Base-by-base conservation (phyloP, 1,284 basidiomycete species). In the Ustilago sp. region DNA sequence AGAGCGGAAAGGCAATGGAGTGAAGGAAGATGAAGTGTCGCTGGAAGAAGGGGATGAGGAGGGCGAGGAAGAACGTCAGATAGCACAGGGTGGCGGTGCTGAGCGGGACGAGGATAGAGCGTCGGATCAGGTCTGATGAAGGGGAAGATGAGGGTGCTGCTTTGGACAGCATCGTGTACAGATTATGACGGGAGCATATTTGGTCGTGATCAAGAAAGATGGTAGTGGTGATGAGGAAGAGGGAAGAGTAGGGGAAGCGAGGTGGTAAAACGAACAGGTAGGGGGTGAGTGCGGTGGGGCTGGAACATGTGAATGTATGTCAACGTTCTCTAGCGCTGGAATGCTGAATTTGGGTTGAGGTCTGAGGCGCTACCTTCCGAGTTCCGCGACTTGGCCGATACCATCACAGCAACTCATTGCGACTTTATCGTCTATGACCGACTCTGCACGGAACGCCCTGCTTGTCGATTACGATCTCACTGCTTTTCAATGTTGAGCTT, bases 11-110 rank as follows among this genome's bases (percentile, higher is more conserved):
- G 2, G 63, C 65, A 51, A 81, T 58, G 2, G 68, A 31, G 61
- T 81, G 80, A 11, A 80, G 64, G 39, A 80, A 81, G 61, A 81
- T 68, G 35, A 79, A 77, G 19, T 72, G 66, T 3, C 70, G 63
- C 31, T 68, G 67, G 15, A 75, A 68, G 38, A 47, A n/a, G 31
- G 64, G 72, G 4, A 59, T 68, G n/a, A 76, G 59, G 34, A 76
- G 70, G 1, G 61, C 63, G 28, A 76, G 35, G 55, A 79, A 71
- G 69, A 79, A 79, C 0, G 74, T 34, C 5, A 76, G 41, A 57
- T 79, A 79, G n/a, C 70, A 32, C 12, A 65, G 61, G 19, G 43
- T 54, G 2, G 64, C 3, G 35, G 43, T 59, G 47, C 36, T 52
- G 45, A 79, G 34, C 0, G 76, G 76, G 2, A 68, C 28, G 35